Evolutionary conservation across 2,329 filamentous ascomycete species (phyloP), one percentile per base, ranked within the genome.

Genomic region (Aspergillus sp.): DNA sequence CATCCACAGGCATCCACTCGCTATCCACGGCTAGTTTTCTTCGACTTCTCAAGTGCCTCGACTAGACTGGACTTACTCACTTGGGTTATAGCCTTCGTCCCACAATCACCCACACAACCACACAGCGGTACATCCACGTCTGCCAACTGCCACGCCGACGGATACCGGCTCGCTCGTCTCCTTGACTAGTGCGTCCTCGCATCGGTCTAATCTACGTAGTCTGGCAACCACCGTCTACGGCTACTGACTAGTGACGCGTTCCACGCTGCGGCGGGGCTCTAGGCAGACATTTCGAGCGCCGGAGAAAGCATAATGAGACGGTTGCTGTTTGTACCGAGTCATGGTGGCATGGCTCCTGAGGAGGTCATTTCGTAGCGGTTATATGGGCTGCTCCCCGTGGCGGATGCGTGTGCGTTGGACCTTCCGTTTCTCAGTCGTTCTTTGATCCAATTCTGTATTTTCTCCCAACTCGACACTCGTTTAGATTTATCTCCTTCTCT

Each of bases 1-100:
- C 58, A 60, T 55, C 58, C 58, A 60, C 58, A 55, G 51, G 36
- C 55, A 60, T 52, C 55, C 58, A 57, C 46, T 58, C 32, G 29
- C 26, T 32, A 50, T 50, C 46, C 32, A 57, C 51, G 20, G 31
- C 55, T 31, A 52, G 36, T 50, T 46, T 52, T 52, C 16, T 36
- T 24, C 52, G 39, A 53, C 20, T 56, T 26, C 26, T 31, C 18
- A 10, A 58, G 47, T 52, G 49, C 11, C 26, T 26, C 32, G 31
- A 29, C 26, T 4, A 29, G 6, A 29, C 26, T 29, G 7, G 26
- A 29, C 26, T 26, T 6, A 22, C 22, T 22, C 22, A 22, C 22
- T 22, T 22, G 22, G 3, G 22, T 22, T 7, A 29, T 29, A 29
- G 26, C 9, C 6, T 29, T 36, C 6, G 53, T 55, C 53, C 53